These are phyloP conservation scores for Rhodomyrtus psidioides DNA, from an alignment of 441 rosid species.

Conservation along the genomic window DNA sequence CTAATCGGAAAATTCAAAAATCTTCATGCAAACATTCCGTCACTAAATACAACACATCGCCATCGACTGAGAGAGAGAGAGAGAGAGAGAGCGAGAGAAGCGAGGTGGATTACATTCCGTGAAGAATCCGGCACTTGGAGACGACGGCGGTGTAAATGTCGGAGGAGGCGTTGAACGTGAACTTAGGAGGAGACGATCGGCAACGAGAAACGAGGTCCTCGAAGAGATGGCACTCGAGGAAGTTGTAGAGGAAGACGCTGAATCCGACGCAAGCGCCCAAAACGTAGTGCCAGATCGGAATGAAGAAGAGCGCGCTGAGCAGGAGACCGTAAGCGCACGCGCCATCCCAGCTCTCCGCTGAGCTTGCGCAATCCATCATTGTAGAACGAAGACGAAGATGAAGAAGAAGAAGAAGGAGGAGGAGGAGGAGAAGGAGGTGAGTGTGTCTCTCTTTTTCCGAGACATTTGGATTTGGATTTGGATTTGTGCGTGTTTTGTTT, in stretches of 20 bases:
- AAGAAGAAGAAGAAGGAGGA: not conserved
- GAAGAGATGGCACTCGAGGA: slow-evolving; percentile 14
- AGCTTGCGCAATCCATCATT: not conserved
- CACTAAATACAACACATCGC: not conserved
- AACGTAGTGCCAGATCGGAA: slow-evolving; percentile 4
- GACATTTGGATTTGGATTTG: not conserved
- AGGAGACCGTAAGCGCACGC: not conserved
- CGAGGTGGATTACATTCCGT: slow-evolving; percentile 40
- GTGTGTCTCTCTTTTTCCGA: not conserved
- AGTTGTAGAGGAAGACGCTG: slow-evolving; percentile 8
- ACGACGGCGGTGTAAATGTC: slow-evolving; percentile 42
- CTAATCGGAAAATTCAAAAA: not conserved
- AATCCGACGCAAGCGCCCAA: not conserved
- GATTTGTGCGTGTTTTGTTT: not conserved
- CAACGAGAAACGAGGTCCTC: slow-evolving; percentile 22
- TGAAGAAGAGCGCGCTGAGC: not conserved
- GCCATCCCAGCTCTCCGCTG: not conserved
- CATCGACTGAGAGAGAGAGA: not conserved
- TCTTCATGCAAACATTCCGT: not conserved
- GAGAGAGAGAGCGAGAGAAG: not conserved
- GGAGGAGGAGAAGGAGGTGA: not conserved
- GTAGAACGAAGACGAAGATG: not conserved
- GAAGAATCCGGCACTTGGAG: slow-evolving; percentile 59
- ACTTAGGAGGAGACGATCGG: slow-evolving; percentile 30
- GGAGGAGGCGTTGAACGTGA: slow-evolving; percentile 42